Evolutionary conservation across 352 stramenopile species (phyloP), one percentile per base, ranked within the genome.

Genomic region (Phytophthora aleatoria): DNA sequence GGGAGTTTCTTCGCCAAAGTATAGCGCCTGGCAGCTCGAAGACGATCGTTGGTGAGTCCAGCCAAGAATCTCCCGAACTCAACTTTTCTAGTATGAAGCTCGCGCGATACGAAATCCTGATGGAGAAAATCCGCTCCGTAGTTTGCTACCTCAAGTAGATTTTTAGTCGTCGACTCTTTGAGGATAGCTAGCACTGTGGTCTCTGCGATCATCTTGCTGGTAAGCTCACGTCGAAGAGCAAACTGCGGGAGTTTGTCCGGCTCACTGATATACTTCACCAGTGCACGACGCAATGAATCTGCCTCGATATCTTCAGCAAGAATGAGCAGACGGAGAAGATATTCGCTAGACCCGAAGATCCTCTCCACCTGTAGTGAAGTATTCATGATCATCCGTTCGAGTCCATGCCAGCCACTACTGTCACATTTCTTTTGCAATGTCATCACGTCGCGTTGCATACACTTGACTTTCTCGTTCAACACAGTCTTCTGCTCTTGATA

Each of bases 311-410:
- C 85, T 57, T 94, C 82, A 0, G 85, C 79, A 1, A 94, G 68
- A 55, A 94, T 89, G 15, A 94, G 67, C 3, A 94, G 57, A 0
- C 82, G 85, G 16, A 93, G 62, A 1, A 93, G 58, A 36, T 83
- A 90, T n/a, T 91, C 83, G 50, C 82, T 90, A 0, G 82, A 68
- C 11, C 85, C 85, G 53, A 93, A 93, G 20, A 91, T 82, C 1
- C 70, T 54, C 56, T 93, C 82, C 5, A 93, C 78, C 31, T 90
- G 78, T 24, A 91, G 57, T 0, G 73, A 69, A 0, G 71, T 79
- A 0, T 73, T 75, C 45, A 74, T 72, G 44, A 91, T 81, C 16
- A 84, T 69, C 9, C 82, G 75, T 43, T 91, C 85, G 0, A 93
- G 71, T 13, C 66, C 78, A 15, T 77, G 75, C 77, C 83, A 87